Base-by-base conservation (phyloP, 2,329 filamentous ascomycete species). In the Phaeomoniella chlamydospora region DNA sequence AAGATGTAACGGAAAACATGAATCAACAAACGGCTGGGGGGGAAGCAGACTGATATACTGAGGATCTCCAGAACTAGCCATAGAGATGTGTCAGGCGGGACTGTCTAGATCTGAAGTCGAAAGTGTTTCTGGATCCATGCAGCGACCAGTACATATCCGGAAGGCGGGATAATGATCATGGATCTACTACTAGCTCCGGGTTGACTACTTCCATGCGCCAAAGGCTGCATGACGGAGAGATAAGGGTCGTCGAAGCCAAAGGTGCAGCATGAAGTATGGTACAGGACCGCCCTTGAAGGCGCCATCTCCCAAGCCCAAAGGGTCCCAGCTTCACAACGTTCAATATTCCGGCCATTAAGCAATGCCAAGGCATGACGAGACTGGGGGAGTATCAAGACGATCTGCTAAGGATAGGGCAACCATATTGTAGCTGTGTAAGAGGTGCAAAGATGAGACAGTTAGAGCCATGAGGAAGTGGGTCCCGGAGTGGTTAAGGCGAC, bases 1-100 rank as follows among this genome's bases (percentile, higher is more conserved):
- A 34, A 41, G 47, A 45, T 41, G 40, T 49, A 40, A 46, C 40
- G 42, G 31, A 41, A 44, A 43, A 47, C 22, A 43, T 30, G 34
- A 33, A 41, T 38, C 29, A 15, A 37, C 29, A 22, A 37, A 31
- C 31, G 15, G 13, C 15, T 6, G 15, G 32, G 5, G 4, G 29
- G 10, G 10, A 34, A n/a, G 32, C 13, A 18, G 18, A 34, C 32
- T 11, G 5, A 15, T 16, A 34, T 34, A 38, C n/a, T n/a, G 35
- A 30, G 33, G 35, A 32, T 38, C 37, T 40, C 30, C 38, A 36
- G 37, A 34, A 29, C 42, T 40, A 35, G 37, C 16, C 18, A 33
- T 15, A 17, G 16, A 34, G 33, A 31, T 31, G 42, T 40, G 42
- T 44, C 29, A 38, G 37, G 37, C 29, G 36, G 37, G 37, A 26